Evolutionary conservation across 2,329 filamentous ascomycete genomes (phyloP), one percentile per base, ranked within the genome.

Genomic region (Venturia carpophila): DNA sequence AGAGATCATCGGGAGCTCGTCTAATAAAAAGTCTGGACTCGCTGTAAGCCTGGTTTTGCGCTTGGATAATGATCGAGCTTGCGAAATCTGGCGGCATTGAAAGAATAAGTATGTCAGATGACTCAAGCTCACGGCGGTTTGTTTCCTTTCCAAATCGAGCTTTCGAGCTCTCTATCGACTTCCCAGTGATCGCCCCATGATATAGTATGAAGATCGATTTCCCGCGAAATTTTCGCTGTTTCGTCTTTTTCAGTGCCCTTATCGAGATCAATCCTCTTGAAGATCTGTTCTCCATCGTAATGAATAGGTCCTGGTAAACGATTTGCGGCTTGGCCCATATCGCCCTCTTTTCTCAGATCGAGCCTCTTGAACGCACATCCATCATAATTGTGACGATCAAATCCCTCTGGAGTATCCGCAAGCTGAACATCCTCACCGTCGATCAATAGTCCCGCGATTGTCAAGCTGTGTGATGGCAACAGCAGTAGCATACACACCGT

Each of bases 401-500:
- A 21, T 9, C 10, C 9, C 21, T 11, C n/a, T 21, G 45, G n/a
- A 10, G n/a, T 19, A 24, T 47, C n/a, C 45, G 4, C 45, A 47
- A 24, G 45, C 45, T 47, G n/a, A 47, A 10, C 2, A 1, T 5
- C 21, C 5, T 49, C 10, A 27, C 11, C 21, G 21, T 15, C 9
- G 3, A 17, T 15, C n/a, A 30, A 17, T 15, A 3, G 19, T 34
- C 17, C 7, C 7, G 10, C 19, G 13, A 19, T 37, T 5, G 3
- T 58, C 52, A 58, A 58, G 30, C 6, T 43, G 60, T 21, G 37
- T 85, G 42, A 91, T 68, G 68, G 87, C 89, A 0, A 87, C 80
- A 7, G 88, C 89, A 24, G 83, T 87, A 11, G 91, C 91, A 76
- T 92, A 96, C 9, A 91, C 87, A 1, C 84, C 87, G 74, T 97